Evolutionary conservation across 1,139 yeast genomes (phyloP).

Genomic region (Pneumocystis carinii): DNA sequence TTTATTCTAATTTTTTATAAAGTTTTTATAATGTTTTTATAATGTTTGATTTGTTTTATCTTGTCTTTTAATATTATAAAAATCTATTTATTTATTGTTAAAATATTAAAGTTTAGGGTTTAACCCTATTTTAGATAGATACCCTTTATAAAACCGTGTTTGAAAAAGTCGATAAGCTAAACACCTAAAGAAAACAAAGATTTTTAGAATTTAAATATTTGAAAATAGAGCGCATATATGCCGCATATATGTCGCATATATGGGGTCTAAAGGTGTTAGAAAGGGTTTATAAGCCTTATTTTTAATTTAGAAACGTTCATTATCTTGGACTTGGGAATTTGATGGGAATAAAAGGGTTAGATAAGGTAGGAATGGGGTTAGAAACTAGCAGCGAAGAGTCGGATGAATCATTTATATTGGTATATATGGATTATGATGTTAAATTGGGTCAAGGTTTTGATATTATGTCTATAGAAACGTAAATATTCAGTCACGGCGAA

Average conservation of each 20-base stretch:
- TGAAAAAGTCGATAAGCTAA: neutral
- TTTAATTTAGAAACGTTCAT: neutral
- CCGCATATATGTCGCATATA: too few relatives aligned
- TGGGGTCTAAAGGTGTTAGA: neutral
- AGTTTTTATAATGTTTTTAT: too few relatives aligned
- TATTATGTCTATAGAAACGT: neutral
- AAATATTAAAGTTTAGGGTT: neutral
- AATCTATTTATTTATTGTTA: too few relatives aligned
- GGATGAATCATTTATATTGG: neutral
- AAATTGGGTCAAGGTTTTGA: neutral
- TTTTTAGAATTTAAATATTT: neutral
- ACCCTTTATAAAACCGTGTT: neutral
- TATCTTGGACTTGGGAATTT: neutral
- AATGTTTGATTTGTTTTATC: too few relatives aligned
- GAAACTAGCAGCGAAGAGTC: neutral
- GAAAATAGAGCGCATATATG: neutral
- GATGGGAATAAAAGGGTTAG: neutral
- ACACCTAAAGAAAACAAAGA: neutral
- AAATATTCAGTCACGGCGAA: neutral
- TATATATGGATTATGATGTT: neutral
- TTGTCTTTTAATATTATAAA: too few relatives aligned
- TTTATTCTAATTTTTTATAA: too few relatives aligned
- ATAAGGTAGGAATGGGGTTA: neutral
- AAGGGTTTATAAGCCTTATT: neutral
- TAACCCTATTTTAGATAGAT: neutral